These are phyloP conservation scores for Ceratocystis smalleyi DNA, from an alignment of 2,329 filamentous ascomycete species.

Conservation along the genomic window DNA sequence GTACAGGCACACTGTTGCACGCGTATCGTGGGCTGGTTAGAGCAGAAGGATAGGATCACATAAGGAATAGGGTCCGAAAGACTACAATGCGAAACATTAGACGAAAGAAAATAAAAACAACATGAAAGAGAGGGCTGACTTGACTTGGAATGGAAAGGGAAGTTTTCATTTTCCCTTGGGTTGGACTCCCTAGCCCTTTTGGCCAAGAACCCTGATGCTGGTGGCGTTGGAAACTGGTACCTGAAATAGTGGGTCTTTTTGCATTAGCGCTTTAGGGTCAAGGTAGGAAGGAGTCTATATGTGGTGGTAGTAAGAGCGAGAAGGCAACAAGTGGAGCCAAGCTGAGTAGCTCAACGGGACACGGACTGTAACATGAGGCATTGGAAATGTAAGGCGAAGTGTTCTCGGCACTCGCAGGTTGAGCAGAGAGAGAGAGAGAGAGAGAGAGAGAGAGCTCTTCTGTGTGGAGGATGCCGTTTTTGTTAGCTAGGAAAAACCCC, in stretches of 20 bases:
- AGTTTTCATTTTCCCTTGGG: neutral
- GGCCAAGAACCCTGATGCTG: neutral
- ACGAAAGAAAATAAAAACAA: neutral
- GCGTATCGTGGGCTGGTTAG: too few species aligned
- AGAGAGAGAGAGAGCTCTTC: neutral
- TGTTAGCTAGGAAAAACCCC: too few species aligned
- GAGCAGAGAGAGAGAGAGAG: neutral
- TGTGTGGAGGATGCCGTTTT: too few species aligned
- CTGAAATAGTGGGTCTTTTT: neutral
- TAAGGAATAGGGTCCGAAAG: neutral
- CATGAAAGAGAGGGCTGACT: neutral
- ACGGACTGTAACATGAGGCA: too few species aligned
- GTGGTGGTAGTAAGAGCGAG: too few species aligned
- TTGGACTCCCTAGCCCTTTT: neutral
- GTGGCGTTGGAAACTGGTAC: neutral
- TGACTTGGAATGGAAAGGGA: neutral
- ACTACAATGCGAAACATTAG: neutral
- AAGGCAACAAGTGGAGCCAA: too few species aligned
- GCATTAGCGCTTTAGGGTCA: constrained; percentile 2
- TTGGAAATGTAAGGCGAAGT: too few species aligned
- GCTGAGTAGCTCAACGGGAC: too few species aligned
- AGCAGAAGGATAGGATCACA: neutral
- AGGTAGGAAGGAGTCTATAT: neutral
- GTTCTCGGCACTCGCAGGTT: neutral
- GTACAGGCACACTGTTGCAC: neutral